Percentiles rank a stretch among this genome's conserved stretches.
These are phyloP conservation scores for Coemansia furcata DNA, from an alignment of 192 early-diverging fungal genomes.

Conservation along the genomic window DNA sequence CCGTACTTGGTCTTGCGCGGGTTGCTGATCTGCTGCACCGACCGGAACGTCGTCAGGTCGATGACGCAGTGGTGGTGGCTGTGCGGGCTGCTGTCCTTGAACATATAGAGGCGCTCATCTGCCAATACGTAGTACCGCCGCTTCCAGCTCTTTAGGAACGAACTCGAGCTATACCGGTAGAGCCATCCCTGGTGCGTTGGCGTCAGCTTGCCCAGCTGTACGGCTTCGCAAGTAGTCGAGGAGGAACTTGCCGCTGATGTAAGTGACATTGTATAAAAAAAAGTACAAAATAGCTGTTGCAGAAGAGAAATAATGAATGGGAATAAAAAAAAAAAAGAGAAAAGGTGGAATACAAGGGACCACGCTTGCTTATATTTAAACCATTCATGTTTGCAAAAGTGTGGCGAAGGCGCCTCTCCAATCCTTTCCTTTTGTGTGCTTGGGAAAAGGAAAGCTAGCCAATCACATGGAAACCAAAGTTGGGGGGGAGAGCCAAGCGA, in stretches of 20 bases:
- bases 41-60: conserved; percentile 42
- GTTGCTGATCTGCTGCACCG: conserved; percentile 36
- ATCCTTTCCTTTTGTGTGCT: not conserved
- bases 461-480: not conserved
- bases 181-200: conserved; percentile 44
- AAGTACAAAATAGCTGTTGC: not conserved
- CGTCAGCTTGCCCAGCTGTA: conserved; percentile 37
- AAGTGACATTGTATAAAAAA: conserved; percentile 16
- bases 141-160: conserved; percentile 40
- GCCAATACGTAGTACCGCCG: conserved; percentile 47
- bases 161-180: conserved; percentile 39
- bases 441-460: not conserved
- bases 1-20: conserved; percentile 47
- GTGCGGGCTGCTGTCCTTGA: conserved; percentile 28
- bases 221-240: conserved; percentile 26
- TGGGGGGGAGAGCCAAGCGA: not conserved
- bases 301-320: not conserved
- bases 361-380: not conserved
- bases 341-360: not conserved
- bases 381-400: not conserved
- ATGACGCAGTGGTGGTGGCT: conserved; percentile 25
- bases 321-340: not conserved
- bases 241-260: conserved; percentile 29
- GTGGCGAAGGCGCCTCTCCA: not conserved
- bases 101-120: conserved; percentile 47